Evolutionary conservation across 1,284 basidiomycete species (phyloP).

Genomic region (Takashimella koratensis): DNA sequence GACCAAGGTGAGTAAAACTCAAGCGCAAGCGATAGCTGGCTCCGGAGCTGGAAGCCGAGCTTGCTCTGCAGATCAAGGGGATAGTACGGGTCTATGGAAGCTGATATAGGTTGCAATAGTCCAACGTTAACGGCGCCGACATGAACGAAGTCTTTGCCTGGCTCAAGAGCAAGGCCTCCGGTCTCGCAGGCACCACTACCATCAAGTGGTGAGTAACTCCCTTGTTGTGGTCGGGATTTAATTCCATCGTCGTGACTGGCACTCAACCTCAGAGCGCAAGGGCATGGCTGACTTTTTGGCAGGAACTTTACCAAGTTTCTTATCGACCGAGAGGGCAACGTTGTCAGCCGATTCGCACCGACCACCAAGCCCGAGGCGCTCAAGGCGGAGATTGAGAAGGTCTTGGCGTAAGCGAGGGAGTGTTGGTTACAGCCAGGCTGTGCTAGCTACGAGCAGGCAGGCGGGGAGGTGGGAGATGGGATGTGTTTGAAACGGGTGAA

Average conservation of each 20-base stretch:
- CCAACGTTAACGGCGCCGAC: slow-evolving; percentile 82
- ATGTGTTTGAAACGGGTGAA: too few species aligned
- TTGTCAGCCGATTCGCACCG: slow-evolving; percentile 35
- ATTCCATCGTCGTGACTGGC: background rate
- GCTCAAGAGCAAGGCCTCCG: slow-evolving; percentile 60
- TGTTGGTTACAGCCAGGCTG: too few species aligned
- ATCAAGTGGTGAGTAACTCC: slow-evolving; percentile 44
- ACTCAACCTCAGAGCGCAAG: background rate
- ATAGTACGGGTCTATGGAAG: background rate
- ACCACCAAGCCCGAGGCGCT: slow-evolving; percentile 37
- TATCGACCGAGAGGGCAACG: slow-evolving; percentile 34
- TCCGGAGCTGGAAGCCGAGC: background rate
- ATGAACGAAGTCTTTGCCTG: slow-evolving; percentile 77
- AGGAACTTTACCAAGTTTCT: slow-evolving; percentile 48
- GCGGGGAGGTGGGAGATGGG: too few species aligned
- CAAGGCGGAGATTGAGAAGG: slow-evolving; percentile 36
- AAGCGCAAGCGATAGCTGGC: background rate
- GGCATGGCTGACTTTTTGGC: too few species aligned
- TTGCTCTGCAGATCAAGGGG: background rate
- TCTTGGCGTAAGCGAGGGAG: slow-evolving; percentile 13
- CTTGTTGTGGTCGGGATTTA: background rate
- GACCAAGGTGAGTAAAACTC: slow-evolving; percentile 58
- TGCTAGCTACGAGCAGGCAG: too few species aligned
- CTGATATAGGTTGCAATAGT: too few species aligned
- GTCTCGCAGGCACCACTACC: slow-evolving; percentile 35